Evolutionary conservation across 768 basidiomycete species (phyloP).

Genomic region (Nidula microcarpa): DNA sequence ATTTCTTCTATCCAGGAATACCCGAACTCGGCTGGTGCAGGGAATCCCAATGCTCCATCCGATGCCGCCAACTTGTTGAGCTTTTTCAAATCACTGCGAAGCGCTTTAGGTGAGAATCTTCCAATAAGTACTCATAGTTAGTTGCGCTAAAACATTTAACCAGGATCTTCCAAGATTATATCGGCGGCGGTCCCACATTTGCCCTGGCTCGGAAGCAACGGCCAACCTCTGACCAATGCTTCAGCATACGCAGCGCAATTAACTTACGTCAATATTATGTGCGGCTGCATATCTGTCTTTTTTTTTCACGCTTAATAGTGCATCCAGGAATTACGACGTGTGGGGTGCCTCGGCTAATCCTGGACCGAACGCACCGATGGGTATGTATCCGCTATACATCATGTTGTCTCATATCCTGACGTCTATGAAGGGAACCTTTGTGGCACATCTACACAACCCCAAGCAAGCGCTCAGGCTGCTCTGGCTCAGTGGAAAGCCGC

Average conservation of each 20-base stretch:
- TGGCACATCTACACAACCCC: slow-evolving; percentile 57
- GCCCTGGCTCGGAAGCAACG: slow-evolving; percentile 65
- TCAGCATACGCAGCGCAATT: slow-evolving; percentile 59
- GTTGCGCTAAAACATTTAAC: not conserved
- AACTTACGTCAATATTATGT: slow-evolving; percentile 73
- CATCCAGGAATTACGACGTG: slow-evolving; percentile 75
- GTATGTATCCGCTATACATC: slow-evolving; percentile 12
- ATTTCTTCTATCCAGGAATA: slow-evolving; percentile 51
- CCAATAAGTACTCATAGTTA: too few species aligned
- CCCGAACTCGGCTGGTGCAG: slow-evolving; percentile 59
- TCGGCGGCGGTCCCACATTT: slow-evolving; percentile 67
- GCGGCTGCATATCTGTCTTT: not conserved
- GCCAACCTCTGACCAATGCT: slow-evolving; percentile 60
- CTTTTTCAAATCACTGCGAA: slow-evolving; percentile 56
- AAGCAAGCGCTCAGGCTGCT: slow-evolving; percentile 64
- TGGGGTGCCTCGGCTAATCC: slow-evolving; percentile 64
- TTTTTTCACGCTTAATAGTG: slow-evolving; percentile 4
- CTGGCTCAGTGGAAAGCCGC: slow-evolving; percentile 63
- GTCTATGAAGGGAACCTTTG: slow-evolving; percentile 46
- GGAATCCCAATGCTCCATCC: slow-evolving; percentile 52
- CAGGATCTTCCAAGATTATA: slow-evolving; percentile 55
- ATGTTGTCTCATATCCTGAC: too few species aligned
- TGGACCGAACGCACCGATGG: slow-evolving; percentile 72
- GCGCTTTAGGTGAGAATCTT: slow-evolving; percentile 38
- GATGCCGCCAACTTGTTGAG: slow-evolving; percentile 65